Evolutionary conservation across 2,329 filamentous ascomycete genomes (phyloP), one percentile per base, ranked within the genome.

Genomic region (Zymoseptoria ardabiliae): DNA sequence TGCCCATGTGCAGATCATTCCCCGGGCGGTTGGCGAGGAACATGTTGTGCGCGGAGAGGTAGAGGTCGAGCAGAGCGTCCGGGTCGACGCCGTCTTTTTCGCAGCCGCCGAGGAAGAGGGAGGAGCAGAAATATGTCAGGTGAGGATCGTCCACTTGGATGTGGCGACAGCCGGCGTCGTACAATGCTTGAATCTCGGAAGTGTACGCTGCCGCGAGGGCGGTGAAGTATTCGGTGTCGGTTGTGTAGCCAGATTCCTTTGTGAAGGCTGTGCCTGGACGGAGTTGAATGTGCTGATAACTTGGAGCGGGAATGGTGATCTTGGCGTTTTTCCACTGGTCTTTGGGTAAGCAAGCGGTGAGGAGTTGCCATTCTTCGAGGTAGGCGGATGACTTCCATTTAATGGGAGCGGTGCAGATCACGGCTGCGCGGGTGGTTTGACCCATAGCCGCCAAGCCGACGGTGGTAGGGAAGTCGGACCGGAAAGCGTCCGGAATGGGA

Each of bases 261-360:
- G 67, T 60, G 51, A 63, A 70, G 21, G 69, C 69, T 25, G 65
- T 67, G 9, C 69, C 69, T 0, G 64, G 65, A 22, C 63, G 64
- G 21, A 71, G 63, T 53, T 69, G 67, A 17, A 70, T 63, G 50
- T 71, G 69, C 50, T 70, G 67, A 53, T 68, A 70, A 22, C 58
- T 66, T 11, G 68, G 68, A n/a, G 69, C 61, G 1, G 70, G 70
- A 57, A 69, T 62, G 3, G 67, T 69, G 28, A 68, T 64, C 54
- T 69, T 68, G 25, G 55, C 57, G 17, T 69, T 58, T 51, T 58
- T 58, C 61, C 66, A 65, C 41, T 58, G 11, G 19, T 58, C 55
- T 52, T 55, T 19, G 3, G 61, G 61, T 9, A 69, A 11, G 3
- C 45, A 50, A n/a, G 50, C 56, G 8, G 51, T 60, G 11, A 69